These are phyloP conservation scores for Penicillium palitans DNA, from an alignment of 2,329 filamentous ascomycete genomes.

Conservation along the genomic window DNA sequence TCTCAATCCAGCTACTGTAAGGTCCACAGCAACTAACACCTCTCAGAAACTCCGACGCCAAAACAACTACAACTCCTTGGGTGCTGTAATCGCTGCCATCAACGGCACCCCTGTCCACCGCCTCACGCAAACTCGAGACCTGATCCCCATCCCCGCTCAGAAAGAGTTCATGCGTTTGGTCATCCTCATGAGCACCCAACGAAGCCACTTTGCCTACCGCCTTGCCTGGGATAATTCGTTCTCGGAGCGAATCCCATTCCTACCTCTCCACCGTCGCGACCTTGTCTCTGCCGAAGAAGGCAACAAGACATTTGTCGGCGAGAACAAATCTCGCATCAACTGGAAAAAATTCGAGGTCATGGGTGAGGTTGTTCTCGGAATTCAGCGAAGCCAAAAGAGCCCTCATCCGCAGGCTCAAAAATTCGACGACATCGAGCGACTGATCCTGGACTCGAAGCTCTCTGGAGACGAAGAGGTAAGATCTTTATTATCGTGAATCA, in stretches of 20 bases:
- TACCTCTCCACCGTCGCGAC: conserved; percentile 85
- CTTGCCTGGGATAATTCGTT: conserved; percentile 96
- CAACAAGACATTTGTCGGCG: conserved; percentile 82
- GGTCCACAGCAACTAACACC: conserved; percentile 11
- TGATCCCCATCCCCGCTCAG: conserved; percentile 69
- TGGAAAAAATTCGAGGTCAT: conserved; percentile 99
- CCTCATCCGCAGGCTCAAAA: conserved; percentile 72
- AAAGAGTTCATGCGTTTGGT: conserved; percentile 87
- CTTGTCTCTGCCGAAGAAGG: conserved; percentile 90
- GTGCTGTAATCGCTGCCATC: conserved; percentile 90
- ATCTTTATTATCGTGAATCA: background rate
- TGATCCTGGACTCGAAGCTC: conserved; percentile 81
- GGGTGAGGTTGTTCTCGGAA: conserved; percentile 83
- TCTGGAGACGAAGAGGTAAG: conserved; percentile 84
- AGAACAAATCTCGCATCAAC: conserved; percentile 74
- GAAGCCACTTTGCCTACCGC: conserved; percentile 93
- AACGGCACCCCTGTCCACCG: conserved; percentile 85
- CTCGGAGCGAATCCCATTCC: conserved; percentile 85
- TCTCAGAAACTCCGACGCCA: conserved; percentile 74
- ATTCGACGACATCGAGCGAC: conserved; percentile 68
- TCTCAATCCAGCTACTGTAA: background rate
- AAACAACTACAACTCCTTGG: conserved; percentile 96
- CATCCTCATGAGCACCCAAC: conserved; percentile 88
- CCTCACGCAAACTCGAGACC: conserved; percentile 72
- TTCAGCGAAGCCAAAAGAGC: conserved; percentile 87